Evolutionary conservation across 2,329 filamentous ascomycete genomes (phyloP).

Genomic region (Stachybotrys chartarum): DNA sequence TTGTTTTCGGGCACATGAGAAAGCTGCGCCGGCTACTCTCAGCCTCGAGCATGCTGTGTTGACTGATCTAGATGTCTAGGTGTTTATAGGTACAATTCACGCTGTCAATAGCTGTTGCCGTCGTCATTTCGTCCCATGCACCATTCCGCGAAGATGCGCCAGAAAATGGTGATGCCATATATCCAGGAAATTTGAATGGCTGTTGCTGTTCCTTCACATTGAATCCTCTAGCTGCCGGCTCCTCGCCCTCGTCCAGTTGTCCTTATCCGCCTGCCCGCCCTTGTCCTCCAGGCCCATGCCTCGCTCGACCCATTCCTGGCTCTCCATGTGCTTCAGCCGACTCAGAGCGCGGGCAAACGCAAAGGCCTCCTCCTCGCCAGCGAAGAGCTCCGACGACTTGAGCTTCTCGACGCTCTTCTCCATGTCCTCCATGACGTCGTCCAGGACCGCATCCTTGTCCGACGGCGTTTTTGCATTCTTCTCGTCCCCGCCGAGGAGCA

Average conservation of each 20-base stretch:
- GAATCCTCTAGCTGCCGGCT: constrained; percentile 63
- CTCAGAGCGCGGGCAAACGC: constrained; percentile 87
- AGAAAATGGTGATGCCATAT: too few relatives aligned
- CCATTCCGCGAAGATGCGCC: too few relatives aligned
- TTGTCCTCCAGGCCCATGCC: constrained; percentile 59
- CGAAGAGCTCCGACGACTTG: constrained; percentile 81
- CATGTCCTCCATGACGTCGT: constrained; percentile 78
- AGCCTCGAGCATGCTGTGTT: background rate
- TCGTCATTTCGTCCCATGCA: background rate
- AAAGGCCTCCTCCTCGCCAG: constrained; percentile 92
- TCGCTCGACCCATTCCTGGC: constrained; percentile 87
- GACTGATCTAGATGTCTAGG: background rate
- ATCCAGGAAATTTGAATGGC: too few relatives aligned
- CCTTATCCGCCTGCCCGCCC: constrained; percentile 58
- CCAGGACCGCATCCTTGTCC: constrained; percentile 62
- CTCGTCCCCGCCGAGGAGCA: constrained; percentile 41
- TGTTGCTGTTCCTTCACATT: constrained; percentile 34
- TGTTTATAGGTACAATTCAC: background rate
- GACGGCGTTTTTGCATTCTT: constrained; percentile 13
- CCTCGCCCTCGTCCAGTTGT: constrained; percentile 58
- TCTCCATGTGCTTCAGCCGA: constrained; percentile 85
- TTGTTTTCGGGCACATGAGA: background rate
- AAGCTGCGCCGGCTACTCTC: background rate
- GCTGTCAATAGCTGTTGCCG: background rate
- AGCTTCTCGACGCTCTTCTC: constrained; percentile 78